These are phyloP conservation scores for Fallopia convolvulus DNA, from an alignment of 148 eudicot genomes.

Conservation along the genomic window DNA sequence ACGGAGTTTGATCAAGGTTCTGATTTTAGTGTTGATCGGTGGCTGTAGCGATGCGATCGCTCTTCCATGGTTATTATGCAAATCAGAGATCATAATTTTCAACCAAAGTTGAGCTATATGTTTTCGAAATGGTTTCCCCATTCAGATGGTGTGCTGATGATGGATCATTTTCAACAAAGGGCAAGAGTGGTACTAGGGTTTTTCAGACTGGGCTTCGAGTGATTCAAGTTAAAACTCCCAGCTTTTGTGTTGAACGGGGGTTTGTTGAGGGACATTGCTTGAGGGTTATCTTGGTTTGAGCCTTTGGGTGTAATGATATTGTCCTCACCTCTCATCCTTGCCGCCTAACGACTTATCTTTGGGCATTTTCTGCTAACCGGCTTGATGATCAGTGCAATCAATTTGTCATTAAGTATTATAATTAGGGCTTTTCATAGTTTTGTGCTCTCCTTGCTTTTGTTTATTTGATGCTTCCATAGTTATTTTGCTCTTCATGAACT, in stretches of 20 bases:
- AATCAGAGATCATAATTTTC: neutral
- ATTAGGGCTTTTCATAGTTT: neutral
- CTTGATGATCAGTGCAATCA: neutral
- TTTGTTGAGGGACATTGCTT: neutral
- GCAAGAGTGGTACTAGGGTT: neutral
- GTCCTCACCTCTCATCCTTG: neutral
- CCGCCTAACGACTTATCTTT: neutral
- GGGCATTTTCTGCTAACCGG: neutral
- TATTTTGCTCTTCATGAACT: neutral
- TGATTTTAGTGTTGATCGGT: neutral
- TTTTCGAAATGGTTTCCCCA: neutral
- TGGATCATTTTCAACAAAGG: neutral
- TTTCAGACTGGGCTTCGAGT: neutral
- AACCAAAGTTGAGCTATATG: neutral
- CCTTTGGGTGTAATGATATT: neutral
- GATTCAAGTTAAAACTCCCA: neutral
- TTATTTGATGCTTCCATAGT: neutral
- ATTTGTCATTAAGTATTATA: neutral
- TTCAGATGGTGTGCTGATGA: neutral
- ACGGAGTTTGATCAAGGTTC: neutral
- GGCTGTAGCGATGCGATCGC: neutral
- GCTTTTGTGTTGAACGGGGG: neutral
- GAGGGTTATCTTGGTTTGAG: neutral
- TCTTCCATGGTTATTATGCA: neutral
- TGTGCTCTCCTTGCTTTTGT: neutral